Evolutionary conservation across 345 rosid genomes (phyloP).

Genomic region (Corchorus capsularis): DNA sequence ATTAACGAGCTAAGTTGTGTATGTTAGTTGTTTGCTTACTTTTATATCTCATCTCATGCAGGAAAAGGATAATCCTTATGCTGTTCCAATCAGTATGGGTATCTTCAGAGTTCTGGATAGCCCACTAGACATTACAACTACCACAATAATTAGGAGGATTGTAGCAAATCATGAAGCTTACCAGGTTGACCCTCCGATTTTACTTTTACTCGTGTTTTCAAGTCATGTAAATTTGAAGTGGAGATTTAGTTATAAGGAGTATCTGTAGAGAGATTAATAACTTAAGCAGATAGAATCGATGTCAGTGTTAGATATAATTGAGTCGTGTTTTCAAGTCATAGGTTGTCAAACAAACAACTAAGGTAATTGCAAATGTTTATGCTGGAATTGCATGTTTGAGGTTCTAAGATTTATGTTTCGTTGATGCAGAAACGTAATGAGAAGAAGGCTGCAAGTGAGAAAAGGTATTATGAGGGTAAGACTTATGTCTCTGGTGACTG

Average conservation of each 20-base stretch:
- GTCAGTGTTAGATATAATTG: background rate
- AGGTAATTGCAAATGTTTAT: background rate
- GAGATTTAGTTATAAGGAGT: background rate
- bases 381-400: background rate
- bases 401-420: background rate
- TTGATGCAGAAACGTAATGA: slow-evolving; percentile 68
- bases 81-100: slow-evolving; percentile 65
- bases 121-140: slow-evolving; percentile 70
- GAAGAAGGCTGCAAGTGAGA: slow-evolving; percentile 67
- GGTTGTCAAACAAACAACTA: background rate
- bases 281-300: background rate
- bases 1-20: background rate
- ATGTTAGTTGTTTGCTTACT: background rate
- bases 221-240: background rate
- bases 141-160: slow-evolving; percentile 69
- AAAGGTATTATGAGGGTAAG: slow-evolving; percentile 62
- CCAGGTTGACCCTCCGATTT: slow-evolving; percentile 37
- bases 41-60: slow-evolving; percentile 17
- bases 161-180: slow-evolving; percentile 76
- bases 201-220: background rate
- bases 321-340: no score
- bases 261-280: background rate
- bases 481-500: slow-evolving; percentile 50
- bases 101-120: slow-evolving; percentile 68
- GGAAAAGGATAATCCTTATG: slow-evolving; percentile 68